phyloP scores from a whole-genome alignment of 2,329 filamentous ascomycete species.

The Hyphodiscus sp. region DNA sequence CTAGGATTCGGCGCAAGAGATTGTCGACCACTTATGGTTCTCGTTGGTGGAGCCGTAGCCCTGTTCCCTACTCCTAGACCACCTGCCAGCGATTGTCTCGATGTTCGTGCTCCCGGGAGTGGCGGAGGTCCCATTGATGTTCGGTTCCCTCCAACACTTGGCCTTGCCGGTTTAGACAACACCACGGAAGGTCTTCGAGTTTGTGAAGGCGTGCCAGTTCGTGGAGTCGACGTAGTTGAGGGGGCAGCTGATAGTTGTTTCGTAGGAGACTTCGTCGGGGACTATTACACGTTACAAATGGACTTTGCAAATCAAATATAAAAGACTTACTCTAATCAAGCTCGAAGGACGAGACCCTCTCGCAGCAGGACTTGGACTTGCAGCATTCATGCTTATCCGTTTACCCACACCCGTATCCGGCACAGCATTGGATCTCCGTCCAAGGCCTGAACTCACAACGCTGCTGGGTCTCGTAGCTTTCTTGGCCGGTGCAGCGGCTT shows the following conservation, averaged over 20 bases:
- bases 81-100: conserved; percentile 35
- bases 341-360: conserved; percentile 49
- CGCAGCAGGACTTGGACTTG: conserved; percentile 65
- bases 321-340: conserved; percentile 45
- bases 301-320: background rate
- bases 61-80: conserved; percentile 29
- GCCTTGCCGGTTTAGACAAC: conserved; percentile 42
- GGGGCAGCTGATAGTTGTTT: conserved; percentile 57
- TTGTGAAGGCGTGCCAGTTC: conserved; percentile 60
- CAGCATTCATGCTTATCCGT: conserved; percentile 63
- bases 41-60: conserved; percentile 13
- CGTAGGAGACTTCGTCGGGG: conserved; percentile 72
- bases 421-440: conserved; percentile 36
- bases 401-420: conserved; percentile 50
- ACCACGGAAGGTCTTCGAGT: conserved; percentile 35
- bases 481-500: conserved; percentile 26
- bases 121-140: conserved; percentile 62
- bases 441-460: conserved; percentile 28
- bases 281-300: conserved; percentile 41
- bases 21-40: conserved; percentile 12
- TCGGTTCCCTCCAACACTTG: conserved; percentile 47
- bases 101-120: conserved; percentile 26
- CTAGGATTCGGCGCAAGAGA: conserved; percentile 25
- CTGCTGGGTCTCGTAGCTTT: conserved; percentile 40
- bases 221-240: conserved; percentile 52